Base-by-base conservation (phyloP, 768 basidiomycete genomes). In the Russula lepida region DNA sequence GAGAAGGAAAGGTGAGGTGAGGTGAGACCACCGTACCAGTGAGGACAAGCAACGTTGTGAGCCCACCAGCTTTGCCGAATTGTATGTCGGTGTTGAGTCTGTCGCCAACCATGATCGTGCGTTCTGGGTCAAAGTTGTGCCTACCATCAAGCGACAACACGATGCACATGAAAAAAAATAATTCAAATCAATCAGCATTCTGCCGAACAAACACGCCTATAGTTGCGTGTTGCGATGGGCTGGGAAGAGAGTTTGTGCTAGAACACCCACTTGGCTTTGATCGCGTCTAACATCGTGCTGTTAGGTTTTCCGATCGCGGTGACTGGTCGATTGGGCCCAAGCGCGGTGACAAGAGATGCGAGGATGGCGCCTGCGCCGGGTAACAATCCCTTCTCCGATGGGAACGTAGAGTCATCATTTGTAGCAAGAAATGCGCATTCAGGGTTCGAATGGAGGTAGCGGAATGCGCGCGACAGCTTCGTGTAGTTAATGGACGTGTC, bases 91-190 rank as follows among this genome's bases (percentile, higher is more conserved):
- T 98, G 71, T 91, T 88, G 66, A 99, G 79, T 62, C 95, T 83
- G 75, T 99, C 95, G 44, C 95, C 95, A 48, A 98, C 79, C 92
- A 99, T 98, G 71, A 98, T 84, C 17, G 95, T 94, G 55, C 85
- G 78, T 62, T 79, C 75, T 46, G 91, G 91, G 73, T 98, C 89
- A 71, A 92, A 94, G 50, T 89, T 71, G 67, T 95, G 84, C 73
- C 94, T 97, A 64, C 35, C 35, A 37, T 37, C 13, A 56, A 56
- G 37, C 30, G 33, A 57, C 50, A 15, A 33, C 54, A 55, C 53
- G 21, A 44, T 4, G 25, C 28, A 52, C 44, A 32, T 33, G 35
- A 33, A 44, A 27, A 27, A 6, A 21, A 13, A 6, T 25, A 61
- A n/a, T n/a, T 51, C 19, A 56, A 32, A 60, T 50, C 35, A 52